A percentile compares a stretch with the other conserved stretches of the same genome.
Evolutionary conservation across 331 rosid genomes (phyloP).

Genomic region (Malus hybrid): DNA sequence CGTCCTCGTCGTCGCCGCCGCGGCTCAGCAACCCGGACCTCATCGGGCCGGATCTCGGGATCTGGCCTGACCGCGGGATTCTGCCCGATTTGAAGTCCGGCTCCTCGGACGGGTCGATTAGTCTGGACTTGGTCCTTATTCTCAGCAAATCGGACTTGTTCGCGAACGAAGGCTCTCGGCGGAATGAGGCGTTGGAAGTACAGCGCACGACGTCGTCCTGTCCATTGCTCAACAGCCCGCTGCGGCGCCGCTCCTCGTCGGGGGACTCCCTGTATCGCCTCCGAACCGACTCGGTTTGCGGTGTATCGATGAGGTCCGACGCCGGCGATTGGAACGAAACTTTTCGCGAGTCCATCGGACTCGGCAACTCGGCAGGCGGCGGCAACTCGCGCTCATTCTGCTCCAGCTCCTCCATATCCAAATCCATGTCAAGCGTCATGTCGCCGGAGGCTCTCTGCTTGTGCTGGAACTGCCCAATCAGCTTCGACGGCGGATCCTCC

Average conservation of each 20-base stretch:
- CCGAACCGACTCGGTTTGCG: slow-evolving; percentile 25
- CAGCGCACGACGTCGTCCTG: slow-evolving; percentile 38
- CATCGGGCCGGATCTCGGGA: slow-evolving; percentile 37
- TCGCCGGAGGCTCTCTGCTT: slow-evolving; percentile 63
- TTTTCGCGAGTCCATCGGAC: slow-evolving; percentile 28
- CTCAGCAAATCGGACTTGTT: slow-evolving; percentile 38
- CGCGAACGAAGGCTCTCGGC: slow-evolving; percentile 44
- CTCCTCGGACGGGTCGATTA: slow-evolving; percentile 69
- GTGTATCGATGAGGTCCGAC: slow-evolving; percentile 5
- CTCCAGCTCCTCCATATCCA: slow-evolving; percentile 73
- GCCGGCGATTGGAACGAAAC: slow-evolving; percentile 47
- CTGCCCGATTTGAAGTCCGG: slow-evolving; percentile 21
- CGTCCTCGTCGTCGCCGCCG: slow-evolving; percentile 49
- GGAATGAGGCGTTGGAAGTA: slow-evolving; percentile 55
- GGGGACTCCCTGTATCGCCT: slow-evolving; percentile 37
- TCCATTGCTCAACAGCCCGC: not conserved
- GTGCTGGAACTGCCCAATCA: slow-evolving; percentile 58
- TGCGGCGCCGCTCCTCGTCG: slow-evolving; percentile 11
- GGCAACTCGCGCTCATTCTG: slow-evolving; percentile 21
- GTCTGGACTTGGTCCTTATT: slow-evolving; percentile 58
- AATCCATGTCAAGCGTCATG: slow-evolving; percentile 69
- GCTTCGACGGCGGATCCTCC: slow-evolving; percentile 76
- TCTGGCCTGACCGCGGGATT: slow-evolving; percentile 15
- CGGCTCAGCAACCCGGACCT: slow-evolving; percentile 46
- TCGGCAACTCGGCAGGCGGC: slow-evolving; percentile 53